Base-by-base conservation (phyloP, 352 stramenopile genomes). In the Saprolegnia diclina region DNA sequence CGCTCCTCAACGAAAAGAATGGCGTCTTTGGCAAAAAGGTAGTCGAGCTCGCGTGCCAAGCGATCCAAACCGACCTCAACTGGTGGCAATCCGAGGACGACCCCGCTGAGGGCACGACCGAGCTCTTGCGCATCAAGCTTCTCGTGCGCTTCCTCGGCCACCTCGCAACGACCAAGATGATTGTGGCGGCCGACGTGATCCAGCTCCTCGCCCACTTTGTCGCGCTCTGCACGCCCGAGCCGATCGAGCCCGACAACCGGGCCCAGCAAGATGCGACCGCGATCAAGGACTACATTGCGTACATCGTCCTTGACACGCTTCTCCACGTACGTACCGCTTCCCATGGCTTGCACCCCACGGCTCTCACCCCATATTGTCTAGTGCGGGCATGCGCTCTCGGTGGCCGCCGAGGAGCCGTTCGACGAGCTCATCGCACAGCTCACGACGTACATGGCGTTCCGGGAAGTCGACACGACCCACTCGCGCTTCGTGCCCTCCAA, bases 241-340 rank as follows among this genome's bases (percentile, higher is more conserved):
- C 76, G 7, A 38, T 48, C 29, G 38, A 5, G 26, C 19, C 53
- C 62, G 11, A 77, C 76, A 11, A 64, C 88, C 69, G 79, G 21
- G 68, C 67, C 3, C 72, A 74, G 4, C 82, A 93, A 65, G 67
- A 90, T 62, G 72, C 75, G 0, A 76, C 76, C 0, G 83, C 86
- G 14, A 90, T 83, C 77, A 91, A 94, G 59, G 86, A 94, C 65
- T 91, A 87, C 42, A 83, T 91, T 61, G 79, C 80, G 1, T 77
- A 77, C 1, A 69, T 91, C 42, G 84, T 92, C 50, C 75, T 94
- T 24, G 81, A 92, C 57, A 78, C 82, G 26, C 64, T 94, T 38
- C 56, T 92, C 2, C 81, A 91, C 57, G 78, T 81, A 77, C 45
- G 77, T 71, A 9, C 5, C 11, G 26, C 55, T 18, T 9, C 16